Evolutionary conservation across 805 yeast species (phyloP).

Genomic region (Nakazawaea ernobii): DNA sequence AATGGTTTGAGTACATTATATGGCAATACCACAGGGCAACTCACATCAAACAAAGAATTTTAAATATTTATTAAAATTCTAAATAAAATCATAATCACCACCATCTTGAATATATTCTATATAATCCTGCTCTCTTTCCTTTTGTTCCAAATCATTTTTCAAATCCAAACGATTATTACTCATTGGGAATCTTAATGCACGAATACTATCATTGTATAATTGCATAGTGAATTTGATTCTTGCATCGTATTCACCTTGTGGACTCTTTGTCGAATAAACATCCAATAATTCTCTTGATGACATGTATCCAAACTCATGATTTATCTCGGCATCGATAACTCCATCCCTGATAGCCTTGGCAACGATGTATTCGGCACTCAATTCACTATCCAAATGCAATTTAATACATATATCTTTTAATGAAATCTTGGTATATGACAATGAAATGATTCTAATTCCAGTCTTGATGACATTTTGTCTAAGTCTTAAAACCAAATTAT

Average conservation of each 20-base stretch:
- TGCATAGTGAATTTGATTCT: constrained; percentile 90
- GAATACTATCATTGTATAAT: constrained; percentile 86
- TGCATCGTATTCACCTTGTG: constrained; percentile 84
- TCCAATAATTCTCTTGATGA: constrained; percentile 83
- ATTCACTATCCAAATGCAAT: constrained; percentile 87
- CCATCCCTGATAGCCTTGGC: constrained; percentile 97
- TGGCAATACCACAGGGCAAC: no score
- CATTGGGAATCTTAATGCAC: constrained; percentile 90
- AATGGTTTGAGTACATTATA: no score
- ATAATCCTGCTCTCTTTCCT: constrained; percentile 46
- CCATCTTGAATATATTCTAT: constrained; percentile 40
- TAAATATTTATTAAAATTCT: no score
- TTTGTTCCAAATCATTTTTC: constrained; percentile 46
- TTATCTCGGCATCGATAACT: constrained; percentile 90
- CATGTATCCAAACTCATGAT: constrained; percentile 88
- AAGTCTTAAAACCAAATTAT: constrained; percentile 77
- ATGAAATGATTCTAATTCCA: constrained; percentile 88
- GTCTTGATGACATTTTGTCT: constrained; percentile 97
- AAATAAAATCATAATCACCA: constrained; percentile 41
- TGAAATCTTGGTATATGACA: constrained; percentile 87
- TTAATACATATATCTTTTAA: constrained; percentile 91
- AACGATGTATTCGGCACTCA: constrained; percentile 94
- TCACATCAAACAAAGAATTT: no score
- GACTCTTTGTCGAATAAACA: constrained; percentile 80
- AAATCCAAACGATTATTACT: constrained; percentile 44